Conservation (phyloP, 441 rosid species). For the Rhodomyrtus psidioides region DNA sequence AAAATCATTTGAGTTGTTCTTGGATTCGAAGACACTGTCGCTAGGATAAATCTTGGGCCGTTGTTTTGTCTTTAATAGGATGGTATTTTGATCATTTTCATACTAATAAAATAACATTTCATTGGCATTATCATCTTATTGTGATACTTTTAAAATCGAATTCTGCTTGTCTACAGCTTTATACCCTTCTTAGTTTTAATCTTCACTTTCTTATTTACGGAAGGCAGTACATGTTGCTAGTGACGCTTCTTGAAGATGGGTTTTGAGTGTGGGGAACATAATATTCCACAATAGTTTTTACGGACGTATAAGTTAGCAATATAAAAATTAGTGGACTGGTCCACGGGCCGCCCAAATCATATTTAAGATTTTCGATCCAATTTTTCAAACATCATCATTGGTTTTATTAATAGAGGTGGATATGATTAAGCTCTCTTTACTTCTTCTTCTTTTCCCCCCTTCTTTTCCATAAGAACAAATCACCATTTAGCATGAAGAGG, state of each 20-base stretch:
- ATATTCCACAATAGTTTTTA: neutral
- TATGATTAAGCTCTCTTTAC: neutral
- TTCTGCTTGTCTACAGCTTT: neutral
- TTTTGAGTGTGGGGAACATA: neutral
- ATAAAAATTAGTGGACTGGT: neutral
- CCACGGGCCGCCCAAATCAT: neutral
- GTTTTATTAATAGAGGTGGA: neutral
- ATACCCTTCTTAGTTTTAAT: neutral
- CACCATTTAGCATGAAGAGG: neutral
- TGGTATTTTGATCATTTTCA: neutral
- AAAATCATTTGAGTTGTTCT: neutral
- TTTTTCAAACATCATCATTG: neutral
- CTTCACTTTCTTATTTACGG: too few relatives aligned
- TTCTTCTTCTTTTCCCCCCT: neutral
- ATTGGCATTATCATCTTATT: neutral
- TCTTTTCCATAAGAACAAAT: neutral
- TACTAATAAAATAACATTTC: neutral
- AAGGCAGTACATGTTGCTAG: neutral
- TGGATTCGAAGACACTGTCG: neutral
- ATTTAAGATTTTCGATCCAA: neutral
- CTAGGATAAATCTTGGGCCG: neutral
- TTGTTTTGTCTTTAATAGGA: neutral
- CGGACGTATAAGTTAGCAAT: neutral
- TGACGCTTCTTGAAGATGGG: neutral
- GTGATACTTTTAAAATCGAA: neutral